Conservation (phyloP, 306 rosid species). For the Quercus cerris region DNA sequence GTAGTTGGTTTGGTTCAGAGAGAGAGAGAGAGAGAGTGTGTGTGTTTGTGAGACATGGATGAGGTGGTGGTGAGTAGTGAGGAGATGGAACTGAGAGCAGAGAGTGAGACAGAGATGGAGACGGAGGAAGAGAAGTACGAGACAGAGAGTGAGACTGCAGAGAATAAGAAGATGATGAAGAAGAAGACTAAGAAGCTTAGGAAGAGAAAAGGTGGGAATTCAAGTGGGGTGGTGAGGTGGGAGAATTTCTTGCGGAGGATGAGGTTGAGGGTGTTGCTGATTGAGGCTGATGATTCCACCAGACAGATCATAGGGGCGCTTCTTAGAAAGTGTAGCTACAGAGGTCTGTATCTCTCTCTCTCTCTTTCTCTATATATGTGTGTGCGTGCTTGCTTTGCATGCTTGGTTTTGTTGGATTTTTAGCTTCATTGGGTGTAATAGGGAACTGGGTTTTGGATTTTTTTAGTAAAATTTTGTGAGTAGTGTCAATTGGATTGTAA, state of each 20-base stretch:
- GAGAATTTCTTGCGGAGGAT: constrained; percentile 67
- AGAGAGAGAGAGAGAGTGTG: background rate
- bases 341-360: constrained; percentile 43
- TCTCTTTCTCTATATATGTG: background rate
- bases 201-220: constrained; percentile 35
- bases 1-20: too few relatives aligned
- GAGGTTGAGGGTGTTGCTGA: constrained; percentile 72
- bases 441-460: background rate
- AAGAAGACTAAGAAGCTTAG: constrained; percentile 10
- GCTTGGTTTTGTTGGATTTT: constrained; percentile 2
- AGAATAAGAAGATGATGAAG: background rate
- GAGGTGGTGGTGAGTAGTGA: constrained; percentile 50
- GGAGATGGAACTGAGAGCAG: constrained; percentile 25
- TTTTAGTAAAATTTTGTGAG: background rate
- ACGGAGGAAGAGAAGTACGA: constrained; percentile 16
- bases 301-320: constrained; percentile 89
- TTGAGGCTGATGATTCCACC: constrained; percentile 93
- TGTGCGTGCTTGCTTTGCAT: background rate
- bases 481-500: background rate
- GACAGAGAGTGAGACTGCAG: background rate
- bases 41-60: constrained; percentile 35
- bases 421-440: background rate
- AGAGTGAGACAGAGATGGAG: constrained; percentile 2
- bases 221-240: constrained; percentile 67
- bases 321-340: constrained; percentile 88